phyloP scores from a whole-genome alignment of 805 yeast species.

The Metschnikowia anglica region DNA sequence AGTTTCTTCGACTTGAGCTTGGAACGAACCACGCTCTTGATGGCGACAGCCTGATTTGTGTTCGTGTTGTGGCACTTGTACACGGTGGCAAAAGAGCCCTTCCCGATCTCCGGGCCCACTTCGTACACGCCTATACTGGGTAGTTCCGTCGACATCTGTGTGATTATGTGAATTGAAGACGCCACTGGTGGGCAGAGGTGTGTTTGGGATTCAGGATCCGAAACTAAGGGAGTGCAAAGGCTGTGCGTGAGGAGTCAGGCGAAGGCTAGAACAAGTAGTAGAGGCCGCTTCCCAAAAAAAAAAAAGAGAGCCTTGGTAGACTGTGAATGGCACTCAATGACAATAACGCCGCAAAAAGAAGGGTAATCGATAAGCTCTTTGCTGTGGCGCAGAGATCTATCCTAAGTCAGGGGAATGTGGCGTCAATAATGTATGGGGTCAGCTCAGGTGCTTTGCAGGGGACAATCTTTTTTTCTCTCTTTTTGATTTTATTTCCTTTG shows the following conservation, averaged over 20 bases:
- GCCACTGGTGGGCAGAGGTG: background rate
- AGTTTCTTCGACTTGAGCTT: constrained; percentile 83
- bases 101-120: constrained; percentile 85
- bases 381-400: constrained; percentile 9
- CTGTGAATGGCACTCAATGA: background rate
- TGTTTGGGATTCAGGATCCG: background rate
- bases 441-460: constrained; percentile 1
- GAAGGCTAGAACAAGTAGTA: background rate
- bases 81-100: constrained; percentile 94
- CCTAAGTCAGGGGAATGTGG: constrained; percentile 6
- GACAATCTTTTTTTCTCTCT: background rate
- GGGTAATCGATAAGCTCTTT: background rate
- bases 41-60: constrained; percentile 68
- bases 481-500: constrained; percentile 1
- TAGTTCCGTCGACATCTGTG: background rate
- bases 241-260: constrained; percentile 1
- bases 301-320: background rate
- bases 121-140: constrained; percentile 44
- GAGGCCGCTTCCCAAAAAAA: background rate
- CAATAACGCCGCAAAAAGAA: background rate
- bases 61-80: constrained; percentile 71
- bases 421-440: constrained; percentile 9
- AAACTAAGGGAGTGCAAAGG: background rate
- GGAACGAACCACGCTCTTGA: constrained; percentile 82
- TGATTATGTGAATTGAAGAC: background rate